Base-by-base conservation (phyloP, 2,329 filamentous ascomycete species). In the Sporothrix brunneoviolacea region DNA sequence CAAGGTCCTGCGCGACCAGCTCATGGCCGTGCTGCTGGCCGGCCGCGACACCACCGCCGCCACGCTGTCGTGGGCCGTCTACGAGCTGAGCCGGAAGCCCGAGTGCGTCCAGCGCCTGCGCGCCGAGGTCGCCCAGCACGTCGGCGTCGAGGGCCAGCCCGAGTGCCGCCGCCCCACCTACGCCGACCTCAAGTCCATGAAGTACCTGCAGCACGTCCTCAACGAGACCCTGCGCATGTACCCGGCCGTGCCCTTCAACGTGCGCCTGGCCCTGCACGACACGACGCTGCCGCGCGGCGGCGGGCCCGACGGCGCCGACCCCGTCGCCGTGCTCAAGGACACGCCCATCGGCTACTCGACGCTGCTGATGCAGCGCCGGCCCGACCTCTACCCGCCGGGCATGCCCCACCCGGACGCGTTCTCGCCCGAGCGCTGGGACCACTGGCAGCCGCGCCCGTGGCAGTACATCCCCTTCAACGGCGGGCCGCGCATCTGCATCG, bases 21-120 rank as follows among this genome's bases (percentile, higher is more conserved):
- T 95, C 42, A 77, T 93, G 15, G 83, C 85, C 39, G 79, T 95
- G 10, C 77, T 96, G 3, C 78, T 96, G 15, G 91, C 91, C 2
- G 90, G 88, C 12, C 79, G 87, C 35, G 91, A 96, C 66, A 95
- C 91, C 13, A 96, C 91, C 0, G 90, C 90, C 27, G 80, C 76
- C 15, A 89, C 87, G 0, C 75, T 96, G 0, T 86, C 83, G 0
- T 95, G 89, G 84, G 75, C 80, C 32, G 74, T 95, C 53, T 94
- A 93, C 66, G 88, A 95, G 66, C 75, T 96, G 2, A 79, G 83
- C 33, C 80, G 82, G 15, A 76, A 88, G 57, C 88, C 89, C 0
- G 70, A 79, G 2, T 75, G 80, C 3, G 78, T 89, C 4, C 64
- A 71, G 47, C 86, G 82, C 63, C 74, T 96, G 46, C 82, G 90